Percentiles rank a stretch among this genome's conserved stretches.
Conservation (phyloP, 768 basidiomycete genomes). For the Lentinula edodes region DNA sequence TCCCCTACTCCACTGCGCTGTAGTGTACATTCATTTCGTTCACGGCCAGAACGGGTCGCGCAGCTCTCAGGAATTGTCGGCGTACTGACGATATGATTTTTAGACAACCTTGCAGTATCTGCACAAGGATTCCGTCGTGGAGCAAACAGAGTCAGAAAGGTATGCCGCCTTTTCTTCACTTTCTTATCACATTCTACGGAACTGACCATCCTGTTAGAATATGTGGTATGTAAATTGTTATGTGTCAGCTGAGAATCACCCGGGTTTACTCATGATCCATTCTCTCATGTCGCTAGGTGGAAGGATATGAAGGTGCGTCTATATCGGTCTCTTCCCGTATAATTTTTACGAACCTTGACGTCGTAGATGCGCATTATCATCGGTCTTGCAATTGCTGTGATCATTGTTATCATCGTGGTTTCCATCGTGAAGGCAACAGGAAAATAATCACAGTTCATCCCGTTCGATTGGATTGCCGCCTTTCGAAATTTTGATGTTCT, state of each 20-base stretch:
- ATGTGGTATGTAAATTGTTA: constrained; percentile 68
- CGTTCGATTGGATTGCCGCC: background rate
- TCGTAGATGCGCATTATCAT: constrained; percentile 94
- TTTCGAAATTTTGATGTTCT: background rate
- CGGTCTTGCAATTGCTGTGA: constrained; percentile 80
- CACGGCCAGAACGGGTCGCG: background rate
- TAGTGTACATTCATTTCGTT: background rate
- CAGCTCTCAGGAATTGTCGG: background rate
- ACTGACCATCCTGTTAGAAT: constrained; percentile 44
- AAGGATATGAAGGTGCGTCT: constrained; percentile 88
- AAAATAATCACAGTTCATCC: constrained; percentile 15
- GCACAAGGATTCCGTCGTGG: constrained; percentile 99
- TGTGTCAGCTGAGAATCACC: background rate
- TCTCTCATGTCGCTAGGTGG: constrained; percentile 57
- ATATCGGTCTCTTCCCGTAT: background rate
- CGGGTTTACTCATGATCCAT: background rate
- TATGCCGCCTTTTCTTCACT: background rate
- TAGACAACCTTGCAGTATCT: constrained; percentile 94
- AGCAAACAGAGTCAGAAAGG: constrained; percentile 82
- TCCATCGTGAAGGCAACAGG: constrained; percentile 83
- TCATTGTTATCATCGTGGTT: constrained; percentile 94
- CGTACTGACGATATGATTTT: background rate
- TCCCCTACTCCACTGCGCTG: background rate
- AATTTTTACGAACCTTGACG: constrained; percentile 7
- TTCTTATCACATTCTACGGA: background rate